Conservation (phyloP, 2,329 filamentous ascomycete genomes). For the Clarireedia sp. region DNA sequence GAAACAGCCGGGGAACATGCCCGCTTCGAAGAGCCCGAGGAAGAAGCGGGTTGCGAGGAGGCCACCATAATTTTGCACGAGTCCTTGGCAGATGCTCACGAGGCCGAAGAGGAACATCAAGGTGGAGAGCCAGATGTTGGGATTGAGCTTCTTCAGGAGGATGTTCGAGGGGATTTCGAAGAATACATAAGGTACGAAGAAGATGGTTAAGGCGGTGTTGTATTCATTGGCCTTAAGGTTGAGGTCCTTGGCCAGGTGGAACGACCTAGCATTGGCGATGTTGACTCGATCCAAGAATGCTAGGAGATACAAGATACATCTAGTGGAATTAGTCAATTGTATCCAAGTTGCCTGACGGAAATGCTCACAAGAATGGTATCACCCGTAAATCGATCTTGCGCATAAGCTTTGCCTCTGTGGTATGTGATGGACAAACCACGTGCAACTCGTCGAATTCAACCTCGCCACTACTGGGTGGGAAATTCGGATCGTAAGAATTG, state of each 20-base stretch:
- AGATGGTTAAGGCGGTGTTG: conserved; percentile 71
- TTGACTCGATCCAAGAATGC: conserved; percentile 69
- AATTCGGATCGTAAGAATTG: conserved; percentile 23
- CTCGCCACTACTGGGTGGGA: not conserved
- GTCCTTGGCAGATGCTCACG: conserved; percentile 28
- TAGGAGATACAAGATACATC: conserved; percentile 57
- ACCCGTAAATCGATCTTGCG: conserved; percentile 63
- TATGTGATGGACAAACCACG: conserved; percentile 28
- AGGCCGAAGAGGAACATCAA: conserved; percentile 67
- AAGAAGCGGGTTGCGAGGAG: conserved; percentile 79
- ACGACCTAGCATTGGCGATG: conserved; percentile 68
- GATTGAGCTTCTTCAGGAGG: conserved; percentile 58
- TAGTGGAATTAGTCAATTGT: not conserved
- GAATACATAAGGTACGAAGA: conserved; percentile 71
- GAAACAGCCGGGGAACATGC: conserved; percentile 69
- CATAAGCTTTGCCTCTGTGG: conserved; percentile 53
- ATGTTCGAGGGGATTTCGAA: conserved; percentile 69
- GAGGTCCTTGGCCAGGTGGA: conserved; percentile 56
- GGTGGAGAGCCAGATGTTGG: conserved; percentile 63
- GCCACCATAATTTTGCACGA: conserved; percentile 60
- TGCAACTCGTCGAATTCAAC: conserved; percentile 23
- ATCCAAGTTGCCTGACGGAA: not conserved
- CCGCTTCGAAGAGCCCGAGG: conserved; percentile 67
- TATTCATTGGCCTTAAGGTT: conserved; percentile 52
- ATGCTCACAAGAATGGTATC: conserved; percentile 55